These are phyloP conservation scores for Hygrocybe punicea DNA, from an alignment of 768 basidiomycete species.

Conservation along the genomic window DNA sequence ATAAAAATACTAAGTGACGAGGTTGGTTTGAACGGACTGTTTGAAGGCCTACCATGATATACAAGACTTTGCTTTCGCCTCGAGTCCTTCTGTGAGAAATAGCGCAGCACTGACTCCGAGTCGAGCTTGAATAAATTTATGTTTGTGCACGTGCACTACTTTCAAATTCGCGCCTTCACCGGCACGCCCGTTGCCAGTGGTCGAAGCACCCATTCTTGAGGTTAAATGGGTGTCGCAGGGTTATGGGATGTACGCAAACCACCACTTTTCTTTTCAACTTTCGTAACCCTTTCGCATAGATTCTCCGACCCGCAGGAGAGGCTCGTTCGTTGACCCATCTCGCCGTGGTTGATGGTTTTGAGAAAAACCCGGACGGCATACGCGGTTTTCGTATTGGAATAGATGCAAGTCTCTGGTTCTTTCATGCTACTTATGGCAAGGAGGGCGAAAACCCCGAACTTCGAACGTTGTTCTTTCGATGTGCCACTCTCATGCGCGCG, in stretches of 20 bases:
- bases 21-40: no score
- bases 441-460: constrained; percentile 88
- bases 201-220: no score
- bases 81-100: no score
- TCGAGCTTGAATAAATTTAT: no score
- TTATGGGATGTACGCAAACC: constrained; percentile 32
- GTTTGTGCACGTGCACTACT: no score
- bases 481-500: constrained; percentile 68
- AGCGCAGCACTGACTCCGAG: no score
- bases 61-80: no score
- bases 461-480: constrained; percentile 80
- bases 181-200: no score
- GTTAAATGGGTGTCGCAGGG: constrained; percentile 50
- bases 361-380: constrained; percentile 55
- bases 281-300: constrained; percentile 27
- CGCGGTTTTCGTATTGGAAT: constrained; percentile 83
- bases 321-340: constrained; percentile 74
- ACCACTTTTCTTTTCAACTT: background rate
- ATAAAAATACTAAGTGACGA: no score
- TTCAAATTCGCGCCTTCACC: no score
- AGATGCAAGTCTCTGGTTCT: constrained; percentile 78
- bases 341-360: constrained; percentile 71
- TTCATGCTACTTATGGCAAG: constrained; percentile 67
- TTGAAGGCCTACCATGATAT: no score
- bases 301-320: constrained; percentile 68